These are phyloP conservation scores for Globisporangium acanthophoron DNA, from an alignment of 352 stramenopile genomes.

Conservation along the genomic window DNA sequence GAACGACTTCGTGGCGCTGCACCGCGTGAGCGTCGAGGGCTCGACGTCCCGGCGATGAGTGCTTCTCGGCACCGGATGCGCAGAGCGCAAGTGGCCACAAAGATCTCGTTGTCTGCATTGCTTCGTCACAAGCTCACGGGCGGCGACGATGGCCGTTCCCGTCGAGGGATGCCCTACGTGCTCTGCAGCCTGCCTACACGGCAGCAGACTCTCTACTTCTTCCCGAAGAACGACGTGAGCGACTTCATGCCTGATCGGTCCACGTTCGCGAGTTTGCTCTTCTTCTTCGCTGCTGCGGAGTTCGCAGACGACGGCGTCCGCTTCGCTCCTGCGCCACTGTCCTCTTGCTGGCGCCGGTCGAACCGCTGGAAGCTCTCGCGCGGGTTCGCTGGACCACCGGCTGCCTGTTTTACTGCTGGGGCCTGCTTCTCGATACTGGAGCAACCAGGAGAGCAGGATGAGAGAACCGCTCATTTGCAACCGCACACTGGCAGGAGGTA, in stretches of 20 bases:
- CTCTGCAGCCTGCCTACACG: no score
- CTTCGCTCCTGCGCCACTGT: conserved; percentile 23
- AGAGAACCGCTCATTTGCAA: not conserved
- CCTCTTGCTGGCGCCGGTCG: conserved; percentile 27
- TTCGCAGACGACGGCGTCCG: conserved; percentile 24
- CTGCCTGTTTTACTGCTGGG: conserved; percentile 12
- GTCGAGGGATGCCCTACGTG: not conserved
- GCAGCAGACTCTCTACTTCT: conserved; percentile 35
- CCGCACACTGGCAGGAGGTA: not conserved
- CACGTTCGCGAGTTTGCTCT: conserved; percentile 76
- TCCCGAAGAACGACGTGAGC: conserved; percentile 77
- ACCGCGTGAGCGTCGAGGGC: conserved; percentile 79
- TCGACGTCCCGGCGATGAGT: conserved; percentile 30
- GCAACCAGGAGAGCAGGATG: not conserved
- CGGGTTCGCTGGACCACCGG: conserved; percentile 2
- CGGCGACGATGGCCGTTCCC: not conserved
- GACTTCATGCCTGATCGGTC: conserved; percentile 80
- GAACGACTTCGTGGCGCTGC: conserved; percentile 70
- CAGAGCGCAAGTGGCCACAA: not conserved
- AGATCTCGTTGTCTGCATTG: not conserved
- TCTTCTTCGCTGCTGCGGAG: conserved; percentile 50
- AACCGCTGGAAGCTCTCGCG: conserved; percentile 18
- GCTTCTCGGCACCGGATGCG: no score
- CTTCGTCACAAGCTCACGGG: not conserved
- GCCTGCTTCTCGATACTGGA: conserved; percentile 26